Conservation (phyloP, 2,329 filamentous ascomycete genomes). For the Chaetoscypha palmicola region DNA sequence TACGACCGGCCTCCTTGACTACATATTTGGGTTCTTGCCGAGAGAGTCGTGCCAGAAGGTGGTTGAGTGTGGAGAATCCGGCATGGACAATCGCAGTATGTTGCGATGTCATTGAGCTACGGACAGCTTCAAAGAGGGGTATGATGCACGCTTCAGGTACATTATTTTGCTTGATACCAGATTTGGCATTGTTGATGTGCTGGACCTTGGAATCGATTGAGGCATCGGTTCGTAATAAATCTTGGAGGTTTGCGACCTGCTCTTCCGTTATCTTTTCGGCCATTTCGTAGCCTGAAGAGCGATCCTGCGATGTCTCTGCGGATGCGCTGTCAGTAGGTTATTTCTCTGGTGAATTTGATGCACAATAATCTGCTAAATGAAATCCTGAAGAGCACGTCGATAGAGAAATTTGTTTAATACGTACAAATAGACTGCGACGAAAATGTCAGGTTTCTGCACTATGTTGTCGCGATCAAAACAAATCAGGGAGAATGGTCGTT, state of each 20-base stretch:
- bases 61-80: constrained; percentile 80
- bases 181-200: constrained; percentile 69
- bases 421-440: background rate
- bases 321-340: constrained; percentile 16
- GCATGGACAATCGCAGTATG: constrained; percentile 73
- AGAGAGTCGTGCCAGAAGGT: constrained; percentile 77
- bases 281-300: constrained; percentile 31
- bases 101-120: constrained; percentile 65
- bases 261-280: constrained; percentile 53
- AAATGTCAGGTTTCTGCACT: background rate
- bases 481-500: background rate
- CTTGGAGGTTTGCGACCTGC: constrained; percentile 48
- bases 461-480: constrained; percentile 1
- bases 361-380: too few species aligned
- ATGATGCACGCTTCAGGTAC: constrained; percentile 68
- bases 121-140: constrained; percentile 75
- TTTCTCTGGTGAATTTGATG: too few species aligned
- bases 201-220: constrained; percentile 64
- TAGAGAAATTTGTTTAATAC: background rate
- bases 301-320: constrained; percentile 14
- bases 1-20: constrained; percentile 60
- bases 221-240: constrained; percentile 52
- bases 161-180: constrained; percentile 85
- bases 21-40: constrained; percentile 75
- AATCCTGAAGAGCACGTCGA: background rate